Evolutionary conservation across 2,329 filamentous ascomycete genomes (phyloP), one percentile per base, ranked within the genome.

Genomic region (Penicillium capsulatum): DNA sequence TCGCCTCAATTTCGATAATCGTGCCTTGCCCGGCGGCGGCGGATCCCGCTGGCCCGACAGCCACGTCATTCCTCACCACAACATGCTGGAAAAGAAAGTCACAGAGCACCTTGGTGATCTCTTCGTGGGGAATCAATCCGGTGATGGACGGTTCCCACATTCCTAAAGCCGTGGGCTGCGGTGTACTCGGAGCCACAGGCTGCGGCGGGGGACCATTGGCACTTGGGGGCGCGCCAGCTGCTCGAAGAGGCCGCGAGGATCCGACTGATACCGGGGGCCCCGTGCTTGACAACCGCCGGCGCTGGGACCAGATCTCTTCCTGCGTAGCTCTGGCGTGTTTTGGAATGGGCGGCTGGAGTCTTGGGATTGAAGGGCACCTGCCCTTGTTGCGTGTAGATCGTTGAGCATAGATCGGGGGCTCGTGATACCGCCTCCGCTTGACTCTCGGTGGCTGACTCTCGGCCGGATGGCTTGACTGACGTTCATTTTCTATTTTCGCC

Each of bases 1-100:
- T 97, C 7, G 89, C 92, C 68, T 98, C 92, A 38, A 98, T 86
- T 65, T 98, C 92, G 37, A 96, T 81, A 44, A 87, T 77, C 10
- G 89, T 83, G 5, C 80, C 80, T 11, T 77, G 74, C 36, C 76
- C 76, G 11, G 71, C 65, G 14, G 84, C 76, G 51, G 84, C 80
- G 20, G 75, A 64, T 15, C 66, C 60, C 8, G 73, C 69, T 40
- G 74, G 67, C 1, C 61, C 75, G 26, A 81, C 73, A 8, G 69
- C 71, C 36, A 80, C 66, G 49, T 86, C 79, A n/a, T 76, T 72
- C 45, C 81, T 80, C 36, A 75, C 70, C 5, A 92, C 74, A 13
- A 92, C 82, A 39, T 84, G 74, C 33, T 78, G 62, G 59, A 82
- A 94, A 8, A 96, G 69, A 55, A 89, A 94, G 59, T 94, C 86